Evolutionary conservation across 1,284 basidiomycete genomes (phyloP), one percentile per base, ranked within the genome.

Genomic region (Ustilago xerochloae): DNA sequence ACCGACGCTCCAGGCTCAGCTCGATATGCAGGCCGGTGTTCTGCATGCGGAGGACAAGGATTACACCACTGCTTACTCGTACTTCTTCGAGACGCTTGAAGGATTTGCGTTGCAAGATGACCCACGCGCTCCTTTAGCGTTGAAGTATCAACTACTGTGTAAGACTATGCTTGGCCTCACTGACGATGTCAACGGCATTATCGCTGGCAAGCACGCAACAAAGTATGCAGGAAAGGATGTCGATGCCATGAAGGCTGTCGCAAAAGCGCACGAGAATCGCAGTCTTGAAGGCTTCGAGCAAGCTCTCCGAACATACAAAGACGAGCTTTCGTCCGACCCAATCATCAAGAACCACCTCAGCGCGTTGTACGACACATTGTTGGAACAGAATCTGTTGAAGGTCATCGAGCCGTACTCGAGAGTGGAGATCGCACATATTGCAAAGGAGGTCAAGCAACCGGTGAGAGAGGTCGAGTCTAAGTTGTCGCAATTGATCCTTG

Each of bases 141-240:
- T 99, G 74, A 98, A 98, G 86, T 98, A 98, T 86, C 97, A 98
- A 94, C 88, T 98, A 13, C 86, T 98, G 48, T 98, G 96, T 86
- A 98, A 98, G 85, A 91, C 98, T 83, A 99, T 99, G 96, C 88
- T 98, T 79, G 94, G 94, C 81, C 85, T 95, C 79, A 91, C 94
- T 0, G 94, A 97, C 82, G 96, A 99, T 78, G 93, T 98, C 1
- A 91, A 90, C 0, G 89, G 92, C 0, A 89, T 98, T 15, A 87
- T 97, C 12, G 89, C 90, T 7, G 90, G 94, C 82, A 98, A 98
- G 85, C 89, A 94, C 8, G 93, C 93, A 0, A 87, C 90, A 39
- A 93, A 93, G 80, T 96, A 96, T 80, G 91, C 92, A 0, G 87
- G 87, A 9, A 75, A 83, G 29, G 93, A 97, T 63, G 91, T 97